Conservation (phyloP, 1,284 basidiomycete species). For the Puccinia brachypodii region DNA sequence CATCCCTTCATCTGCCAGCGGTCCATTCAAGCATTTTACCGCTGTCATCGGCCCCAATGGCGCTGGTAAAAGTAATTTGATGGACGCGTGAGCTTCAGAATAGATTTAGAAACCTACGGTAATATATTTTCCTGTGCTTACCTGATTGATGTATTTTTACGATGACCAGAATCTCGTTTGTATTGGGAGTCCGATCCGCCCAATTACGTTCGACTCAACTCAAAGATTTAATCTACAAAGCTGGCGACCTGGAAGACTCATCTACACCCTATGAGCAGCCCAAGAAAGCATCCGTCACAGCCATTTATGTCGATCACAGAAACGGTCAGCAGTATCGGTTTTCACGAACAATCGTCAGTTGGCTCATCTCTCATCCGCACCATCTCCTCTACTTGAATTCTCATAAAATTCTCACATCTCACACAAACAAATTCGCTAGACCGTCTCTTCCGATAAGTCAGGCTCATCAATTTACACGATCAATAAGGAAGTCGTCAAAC, state of each 20-base stretch:
- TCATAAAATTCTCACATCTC: neutral
- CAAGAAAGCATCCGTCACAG: conserved; percentile 56
- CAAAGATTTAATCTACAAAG: conserved; percentile 92
- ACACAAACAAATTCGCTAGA: conserved; percentile 15
- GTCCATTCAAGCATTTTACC: conserved; percentile 88
- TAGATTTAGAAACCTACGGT: neutral
- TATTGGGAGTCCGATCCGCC: conserved; percentile 89
- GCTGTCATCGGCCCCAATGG: conserved; percentile 98
- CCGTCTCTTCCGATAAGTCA: conserved; percentile 72
- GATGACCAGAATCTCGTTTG: conserved; percentile 75
- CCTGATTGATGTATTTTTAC: neutral
- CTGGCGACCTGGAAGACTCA: conserved; percentile 55
- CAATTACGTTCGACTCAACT: conserved; percentile 90
- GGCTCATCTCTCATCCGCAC: neutral
- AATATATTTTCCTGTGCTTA: neutral
- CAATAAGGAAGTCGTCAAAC: conserved; percentile 74
- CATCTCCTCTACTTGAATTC: neutral
- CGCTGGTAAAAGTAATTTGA: conserved; percentile 96
- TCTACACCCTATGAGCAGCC: conserved; percentile 35
- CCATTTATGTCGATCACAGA: conserved; percentile 55
- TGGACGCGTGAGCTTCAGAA: conserved; percentile 71
- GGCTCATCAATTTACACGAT: conserved; percentile 86
- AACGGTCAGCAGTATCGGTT: conserved; percentile 56
- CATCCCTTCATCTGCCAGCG: conserved; percentile 55
- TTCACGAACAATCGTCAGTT: conserved; percentile 50